These are phyloP conservation scores for Colletotrichum sp. DNA, from an alignment of 2,329 filamentous ascomycete species.

Conservation along the genomic window DNA sequence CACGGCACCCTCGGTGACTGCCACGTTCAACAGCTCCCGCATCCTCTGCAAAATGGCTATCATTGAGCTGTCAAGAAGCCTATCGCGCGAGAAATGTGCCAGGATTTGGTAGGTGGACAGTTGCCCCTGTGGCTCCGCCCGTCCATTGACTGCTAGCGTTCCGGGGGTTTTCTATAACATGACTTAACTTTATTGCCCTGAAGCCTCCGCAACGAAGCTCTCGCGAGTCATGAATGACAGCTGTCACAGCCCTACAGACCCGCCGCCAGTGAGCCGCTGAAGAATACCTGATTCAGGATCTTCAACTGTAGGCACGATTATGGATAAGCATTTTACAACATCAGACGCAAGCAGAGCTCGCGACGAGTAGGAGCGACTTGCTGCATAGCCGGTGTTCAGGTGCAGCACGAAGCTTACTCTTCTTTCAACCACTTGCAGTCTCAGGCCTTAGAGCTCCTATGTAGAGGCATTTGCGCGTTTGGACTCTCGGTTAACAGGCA, in stretches of 20 bases:
- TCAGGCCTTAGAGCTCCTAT: not conserved
- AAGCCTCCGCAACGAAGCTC: not conserved
- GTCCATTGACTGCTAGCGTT: not conserved
- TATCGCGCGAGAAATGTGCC: not conserved
- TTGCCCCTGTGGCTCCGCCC: not conserved
- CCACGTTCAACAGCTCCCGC: not conserved
- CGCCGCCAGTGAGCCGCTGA: not conserved
- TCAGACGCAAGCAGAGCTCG: not conserved
- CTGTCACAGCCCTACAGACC: conserved; percentile 5
- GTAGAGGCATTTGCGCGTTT: not conserved
- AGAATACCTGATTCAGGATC: not conserved
- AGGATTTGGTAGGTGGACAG: not conserved
- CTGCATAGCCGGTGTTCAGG: not conserved
- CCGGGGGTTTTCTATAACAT: not conserved
- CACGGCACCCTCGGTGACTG: not conserved
- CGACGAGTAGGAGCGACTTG: not conserved
- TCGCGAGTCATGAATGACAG: conserved; percentile 1
- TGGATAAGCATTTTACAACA: not conserved
- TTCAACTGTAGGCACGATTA: not conserved
- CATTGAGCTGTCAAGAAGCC: not conserved
- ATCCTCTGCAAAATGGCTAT: not conserved
- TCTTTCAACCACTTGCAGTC: not conserved
- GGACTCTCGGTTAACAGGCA: not conserved
- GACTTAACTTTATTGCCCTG: not conserved
- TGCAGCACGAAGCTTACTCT: not conserved